A percentile compares a stretch with the other conserved stretches of the same genome.
Evolutionary conservation across 225 moss, liverwort and hornwort species (phyloP).

Genomic region (Sphagnum tenellum): DNA sequence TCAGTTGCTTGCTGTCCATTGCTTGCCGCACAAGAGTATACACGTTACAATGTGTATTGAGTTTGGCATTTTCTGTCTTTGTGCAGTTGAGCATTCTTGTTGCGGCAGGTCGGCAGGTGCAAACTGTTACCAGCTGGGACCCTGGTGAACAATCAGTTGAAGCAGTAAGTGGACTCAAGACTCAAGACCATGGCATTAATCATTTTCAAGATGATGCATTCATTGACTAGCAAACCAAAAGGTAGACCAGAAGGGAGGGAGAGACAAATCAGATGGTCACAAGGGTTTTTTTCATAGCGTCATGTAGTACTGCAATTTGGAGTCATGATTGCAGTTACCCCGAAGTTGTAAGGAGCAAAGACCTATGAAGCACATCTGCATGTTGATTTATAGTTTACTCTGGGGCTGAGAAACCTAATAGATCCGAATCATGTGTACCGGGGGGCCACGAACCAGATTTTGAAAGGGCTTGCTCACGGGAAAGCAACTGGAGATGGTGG

Average conservation of each 20-base stretch:
- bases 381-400: too few relatives aligned
- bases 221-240: neutral
- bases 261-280: too few relatives aligned
- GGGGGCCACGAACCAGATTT: slow-evolving; percentile 13
- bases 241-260: too few relatives aligned
- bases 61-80: neutral
- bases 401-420: neutral
- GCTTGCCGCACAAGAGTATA: too few relatives aligned
- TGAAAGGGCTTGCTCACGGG: slow-evolving; percentile 37
- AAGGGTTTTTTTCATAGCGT: too few relatives aligned
- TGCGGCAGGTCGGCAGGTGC: slow-evolving; percentile 45
- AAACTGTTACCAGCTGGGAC: slow-evolving; percentile 67
- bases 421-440: too few relatives aligned
- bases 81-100: slow-evolving; percentile 50
- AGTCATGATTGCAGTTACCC: too few relatives aligned
- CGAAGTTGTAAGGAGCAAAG: too few relatives aligned
- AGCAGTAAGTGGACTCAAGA: slow-evolving; percentile 26
- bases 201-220: neutral
- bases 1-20: neutral
- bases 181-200: neutral
- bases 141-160: slow-evolving; percentile 72
- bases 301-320: too few relatives aligned
- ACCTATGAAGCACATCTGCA: too few relatives aligned
- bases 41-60: neutral
- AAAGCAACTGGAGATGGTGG: slow-evolving; percentile 21